Evolutionary conservation across 257 asterid genomes (phyloP), one percentile per base, ranked within the genome.

Genomic region (Misopates orontium): DNA sequence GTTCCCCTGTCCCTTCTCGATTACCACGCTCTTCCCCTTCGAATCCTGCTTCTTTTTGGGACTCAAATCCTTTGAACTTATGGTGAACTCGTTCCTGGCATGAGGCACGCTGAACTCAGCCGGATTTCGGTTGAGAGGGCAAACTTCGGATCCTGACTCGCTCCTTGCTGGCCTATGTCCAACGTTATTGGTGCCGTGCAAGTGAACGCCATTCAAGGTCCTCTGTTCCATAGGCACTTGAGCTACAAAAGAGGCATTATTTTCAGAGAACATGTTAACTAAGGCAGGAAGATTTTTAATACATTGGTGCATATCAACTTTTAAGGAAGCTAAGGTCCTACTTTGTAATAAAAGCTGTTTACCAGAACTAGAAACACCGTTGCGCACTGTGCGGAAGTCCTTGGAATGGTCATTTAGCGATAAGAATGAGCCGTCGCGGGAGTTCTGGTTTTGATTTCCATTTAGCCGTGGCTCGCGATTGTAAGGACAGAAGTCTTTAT

Each of bases 51-150:
- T 75, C 60, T 67, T 80, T 59, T 68, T 58, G 8, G 60, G n/a
- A 52, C 50, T 76, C 62, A 85, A 67, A 65, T 81, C 91, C 67
- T 64, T 77, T 4, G 76, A 78, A 50, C 72, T 55, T 42, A 84
- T 67, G 0, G 87, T 86, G 73, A 47, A 87, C 69, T 61, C 64
- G 48, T 84, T 83, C 61, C 78, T 75, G 45, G 85, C 79, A 25
- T 75, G 82, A 9, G 83, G 87, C n/a, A 69, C 3, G 73, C 80
- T 79, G 64, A 90, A 82, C 18, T 93, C 97, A 44, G 85, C 88
- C 10, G 98, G 98, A 73, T 87, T 92, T 44, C 70, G 69, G 63
- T 92, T 89, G 19, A 75, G 76, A 16, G 74, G 71, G 82, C 88
- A 83, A 31, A 70, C 64, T 11, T 75, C 75, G 18, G 67, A 62